phyloP scores from a whole-genome alignment of 2,329 filamentous ascomycete species.

The Colletotrichum tropicicola region DNA sequence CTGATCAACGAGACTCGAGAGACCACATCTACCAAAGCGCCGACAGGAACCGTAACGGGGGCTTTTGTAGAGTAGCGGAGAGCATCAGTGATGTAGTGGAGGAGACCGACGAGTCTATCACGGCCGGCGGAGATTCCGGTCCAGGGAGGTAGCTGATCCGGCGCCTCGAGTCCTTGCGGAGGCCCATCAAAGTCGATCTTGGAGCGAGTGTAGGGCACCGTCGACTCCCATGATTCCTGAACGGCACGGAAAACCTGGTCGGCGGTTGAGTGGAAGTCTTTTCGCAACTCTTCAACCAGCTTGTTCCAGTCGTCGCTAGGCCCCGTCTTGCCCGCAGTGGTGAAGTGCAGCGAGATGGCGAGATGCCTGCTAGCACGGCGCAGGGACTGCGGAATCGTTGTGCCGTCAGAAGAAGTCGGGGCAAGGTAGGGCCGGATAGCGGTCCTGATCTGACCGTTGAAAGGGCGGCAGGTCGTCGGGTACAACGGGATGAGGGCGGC shows the following conservation, averaged over 20 bases:
- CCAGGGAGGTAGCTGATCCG: slow-evolving; percentile 73
- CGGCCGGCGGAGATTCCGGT: slow-evolving; percentile 77
- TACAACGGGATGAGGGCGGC: slow-evolving; percentile 79
- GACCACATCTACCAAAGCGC: slow-evolving; percentile 73
- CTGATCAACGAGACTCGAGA: slow-evolving; percentile 75
- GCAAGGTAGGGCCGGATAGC: slow-evolving; percentile 69
- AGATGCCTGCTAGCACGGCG: slow-evolving; percentile 69
- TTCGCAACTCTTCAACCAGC: slow-evolving; percentile 68
- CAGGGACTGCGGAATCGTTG: slow-evolving; percentile 60
- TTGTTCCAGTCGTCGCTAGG: slow-evolving; percentile 82
- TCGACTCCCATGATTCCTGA: slow-evolving; percentile 83
- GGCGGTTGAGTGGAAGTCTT: slow-evolving; percentile 73
- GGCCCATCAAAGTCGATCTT: slow-evolving; percentile 54
- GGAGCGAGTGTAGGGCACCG: slow-evolving; percentile 57
- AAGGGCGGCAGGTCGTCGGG: slow-evolving; percentile 83
- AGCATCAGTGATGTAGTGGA: slow-evolving; percentile 72
- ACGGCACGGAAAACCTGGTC: slow-evolving; percentile 83
- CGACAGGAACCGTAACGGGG: slow-evolving; percentile 73
- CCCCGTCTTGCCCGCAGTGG: slow-evolving; percentile 83
- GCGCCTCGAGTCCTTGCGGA: slow-evolving; percentile 52
- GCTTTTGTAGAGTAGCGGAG: slow-evolving; percentile 71
- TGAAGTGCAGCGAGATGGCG: slow-evolving; percentile 78
- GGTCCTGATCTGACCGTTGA: slow-evolving; percentile 72
- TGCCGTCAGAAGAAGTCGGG: slow-evolving; percentile 65
- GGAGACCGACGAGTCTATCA: slow-evolving; percentile 72